Evolutionary conservation across 2,329 filamentous ascomycete species (phyloP), one percentile per base, ranked within the genome.

Genomic region (Fusarium sp.): DNA sequence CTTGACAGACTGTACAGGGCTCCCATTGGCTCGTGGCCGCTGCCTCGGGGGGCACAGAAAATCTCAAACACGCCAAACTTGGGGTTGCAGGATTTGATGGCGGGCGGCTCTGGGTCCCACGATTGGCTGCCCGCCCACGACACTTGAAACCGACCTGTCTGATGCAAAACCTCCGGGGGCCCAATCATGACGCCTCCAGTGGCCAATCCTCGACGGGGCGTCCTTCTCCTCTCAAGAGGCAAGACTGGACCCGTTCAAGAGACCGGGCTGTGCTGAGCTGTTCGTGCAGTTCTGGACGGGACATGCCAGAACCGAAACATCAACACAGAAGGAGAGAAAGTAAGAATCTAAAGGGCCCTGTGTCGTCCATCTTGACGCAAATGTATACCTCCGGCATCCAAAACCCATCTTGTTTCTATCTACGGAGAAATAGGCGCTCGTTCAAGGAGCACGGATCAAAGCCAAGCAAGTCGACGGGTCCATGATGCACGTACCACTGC

Each of bases 131-230:
- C 18, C 16, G 34, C 40, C 37, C 27, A 23, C 40, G 53, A 28
- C 46, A 70, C 43, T 40, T 72, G 69, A 72, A 72, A 72, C 69
- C 56, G 48, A 50, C 41, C 67, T 62, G 62, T 69, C 54, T 70
- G 62, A 64, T 60, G 51, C 63, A 69, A 68, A 68, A 69, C 62
- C 40, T 43, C 39, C 18, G 46, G 27, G 13, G 6, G 52, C 37
- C 57, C 57, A 60, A 60, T 60, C 57, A 44, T 27, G 52, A 30
- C 39, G 52, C 16, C 27, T 44, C 18, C 23, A 23, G 52, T 36
- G 16, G 40, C 16, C 36, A 41, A 27, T 44, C 27, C 31, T 43
- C 37, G 18, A 53, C 23, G 23, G 23, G 23, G 23, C 23, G 31
- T 9, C 31, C 31, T 9, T 34, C 12, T 12, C 8, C 12, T 34